A percentile compares a stretch with the other conserved stretches of the same genome.
phyloP scores from a whole-genome alignment of 768 basidiomycete genomes.

The Mycena haematopus region DNA sequence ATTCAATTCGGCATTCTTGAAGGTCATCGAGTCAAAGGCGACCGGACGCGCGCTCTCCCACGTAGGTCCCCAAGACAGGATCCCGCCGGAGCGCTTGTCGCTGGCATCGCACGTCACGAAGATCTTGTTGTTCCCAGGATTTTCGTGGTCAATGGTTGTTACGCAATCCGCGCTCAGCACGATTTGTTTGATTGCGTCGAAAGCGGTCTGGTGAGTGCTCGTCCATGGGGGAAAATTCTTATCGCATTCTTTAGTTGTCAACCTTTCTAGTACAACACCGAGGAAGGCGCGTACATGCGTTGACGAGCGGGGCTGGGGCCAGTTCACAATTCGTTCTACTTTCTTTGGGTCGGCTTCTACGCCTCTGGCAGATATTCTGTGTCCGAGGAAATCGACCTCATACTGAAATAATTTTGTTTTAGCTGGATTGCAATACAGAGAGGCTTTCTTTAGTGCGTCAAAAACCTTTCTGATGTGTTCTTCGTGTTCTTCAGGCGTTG shows the following conservation, averaged over 20 bases:
- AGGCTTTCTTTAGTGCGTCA: conserved; percentile 18
- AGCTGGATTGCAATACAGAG: conserved; percentile 36
- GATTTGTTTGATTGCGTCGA: conserved; percentile 22
- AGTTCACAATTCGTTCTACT: conserved; percentile 31
- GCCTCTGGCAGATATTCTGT: conserved; percentile 35
- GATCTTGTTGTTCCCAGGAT: conserved; percentile 32
- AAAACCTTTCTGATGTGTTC: conserved; percentile 33
- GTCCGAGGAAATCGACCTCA: conserved; percentile 35
- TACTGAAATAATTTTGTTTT: conserved; percentile 37
- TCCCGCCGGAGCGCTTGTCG: conserved; percentile 34
- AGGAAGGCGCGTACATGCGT: conserved; percentile 35
- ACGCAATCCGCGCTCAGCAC: conserved; percentile 18
- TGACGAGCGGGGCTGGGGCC: conserved; percentile 24
- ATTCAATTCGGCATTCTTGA: conserved; percentile 33
- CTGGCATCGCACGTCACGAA: conserved; percentile 38
- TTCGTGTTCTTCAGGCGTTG: conserved; percentile 29
- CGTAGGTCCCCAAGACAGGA: conserved; percentile 34
- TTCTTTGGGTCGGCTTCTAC: conserved; percentile 33
- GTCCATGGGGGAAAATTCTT: background rate
- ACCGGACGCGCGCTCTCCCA: conserved; percentile 39
- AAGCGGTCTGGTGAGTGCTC: background rate
- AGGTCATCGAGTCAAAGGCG: conserved; percentile 32
- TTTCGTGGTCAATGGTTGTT: background rate
- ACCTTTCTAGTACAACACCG: conserved; percentile 26
- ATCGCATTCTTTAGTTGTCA: conserved; percentile 29